Evolutionary conservation across 805 yeast genomes (phyloP), one percentile per base, ranked within the genome.

Genomic region (Ogataea neopini): DNA sequence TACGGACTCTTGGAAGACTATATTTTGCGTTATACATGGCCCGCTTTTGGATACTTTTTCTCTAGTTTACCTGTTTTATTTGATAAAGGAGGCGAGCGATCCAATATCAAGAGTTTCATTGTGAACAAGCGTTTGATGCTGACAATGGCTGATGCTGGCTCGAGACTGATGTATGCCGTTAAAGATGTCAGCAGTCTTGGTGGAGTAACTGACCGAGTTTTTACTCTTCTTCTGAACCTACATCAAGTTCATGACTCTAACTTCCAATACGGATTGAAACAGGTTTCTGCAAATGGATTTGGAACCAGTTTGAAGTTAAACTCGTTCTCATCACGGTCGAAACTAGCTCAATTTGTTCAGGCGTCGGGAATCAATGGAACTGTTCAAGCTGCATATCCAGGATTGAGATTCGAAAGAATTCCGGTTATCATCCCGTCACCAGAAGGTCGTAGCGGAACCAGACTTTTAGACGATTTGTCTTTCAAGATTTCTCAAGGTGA

Each of bases 81-180:
- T 48, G 84, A 63, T 48, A 58, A 20, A 17, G 50, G 58, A 1
- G 40, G 70, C 50, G 83, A 68, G 58, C 77, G 80, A 48, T 75
- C 74, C 48, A 84, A 83, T 59, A 88, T 91, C 88, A 84, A 88
- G 58, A 89, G 87, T 56, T 91, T 90, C 58, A 84, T 91, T 58
- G 90, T 88, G 45, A 91, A 91, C 72, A 91, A 91, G 70, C 77
- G 98, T 60, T 75, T 91, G 53, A 84, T 91, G 87, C 76, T 91
- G 54, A 85, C 94, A 3, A 75, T 91, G 63, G 96, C 97, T 4
- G 98, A 91, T 69, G 96, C 98, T 0, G 97, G 97, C 4, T 86
- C 95, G 11, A 76, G 97, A 56, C 76, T 91, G 69, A 90, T 91
- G 96, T 89, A 88, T 66, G 89, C 97, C 2, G 86, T 90, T 56